Conservation (phyloP, 768 basidiomycete species). For the Leccinum disarticulatum region DNA sequence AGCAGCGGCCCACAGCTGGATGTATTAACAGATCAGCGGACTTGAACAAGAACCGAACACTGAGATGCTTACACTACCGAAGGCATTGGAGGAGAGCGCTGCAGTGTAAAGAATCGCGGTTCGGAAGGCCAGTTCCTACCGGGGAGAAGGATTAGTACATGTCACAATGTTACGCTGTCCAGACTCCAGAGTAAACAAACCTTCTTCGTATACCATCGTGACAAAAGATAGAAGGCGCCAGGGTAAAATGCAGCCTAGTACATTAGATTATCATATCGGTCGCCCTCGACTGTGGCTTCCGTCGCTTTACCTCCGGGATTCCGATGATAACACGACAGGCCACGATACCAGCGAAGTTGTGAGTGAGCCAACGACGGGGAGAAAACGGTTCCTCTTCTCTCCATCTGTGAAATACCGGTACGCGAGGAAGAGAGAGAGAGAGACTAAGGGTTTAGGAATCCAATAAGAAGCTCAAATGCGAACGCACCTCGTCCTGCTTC, state of each 20-base stretch:
- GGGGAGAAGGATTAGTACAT: background rate
- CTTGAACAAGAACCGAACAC: background rate
- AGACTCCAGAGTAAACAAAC: constrained; percentile 2
- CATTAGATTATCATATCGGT: background rate
- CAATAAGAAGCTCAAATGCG: background rate
- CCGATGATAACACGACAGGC: constrained; percentile 49
- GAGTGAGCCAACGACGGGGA: constrained; percentile 69
- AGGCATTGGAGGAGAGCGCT: constrained; percentile 60
- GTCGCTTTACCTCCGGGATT: constrained; percentile 48
- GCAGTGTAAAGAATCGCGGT: constrained; percentile 60
- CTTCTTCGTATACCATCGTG: constrained; percentile 25
- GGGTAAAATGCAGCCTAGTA: constrained; percentile 25
- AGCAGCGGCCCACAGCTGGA: constrained; percentile 49
- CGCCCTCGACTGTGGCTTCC: background rate
- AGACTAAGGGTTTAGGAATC: background rate
- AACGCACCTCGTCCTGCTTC: constrained; percentile 41
- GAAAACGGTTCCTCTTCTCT: constrained; percentile 75
- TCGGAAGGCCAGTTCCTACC: constrained; percentile 62
- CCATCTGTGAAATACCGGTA: constrained; percentile 72
- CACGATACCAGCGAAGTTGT: constrained; percentile 44
- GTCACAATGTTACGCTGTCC: background rate
- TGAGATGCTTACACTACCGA: constrained; percentile 51
- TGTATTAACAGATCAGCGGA: background rate
- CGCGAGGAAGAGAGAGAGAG: background rate
- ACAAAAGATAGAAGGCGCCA: constrained; percentile 39